Base-by-base conservation (phyloP, 202 grass and related monocot genomes). In the Elaeis oleifera region DNA sequence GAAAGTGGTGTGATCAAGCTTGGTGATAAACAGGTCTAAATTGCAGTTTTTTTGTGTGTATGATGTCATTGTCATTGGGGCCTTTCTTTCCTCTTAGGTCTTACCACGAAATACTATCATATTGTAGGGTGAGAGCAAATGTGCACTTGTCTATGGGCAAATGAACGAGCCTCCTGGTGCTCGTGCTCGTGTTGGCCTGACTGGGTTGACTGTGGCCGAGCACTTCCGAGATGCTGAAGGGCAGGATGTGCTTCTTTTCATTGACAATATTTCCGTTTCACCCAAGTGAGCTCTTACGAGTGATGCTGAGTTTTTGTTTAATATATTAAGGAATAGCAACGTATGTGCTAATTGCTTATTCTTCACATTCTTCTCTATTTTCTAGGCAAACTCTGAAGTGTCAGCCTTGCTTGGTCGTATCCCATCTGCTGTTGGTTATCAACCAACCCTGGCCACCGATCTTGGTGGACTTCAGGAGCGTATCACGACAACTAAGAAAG, bases 141-240 rank as follows among this genome's bases (percentile, higher is more conserved):
- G 66, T 6, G 53, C 66, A 23, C 66, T 69, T 69, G 66, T 69
- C 16, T 69, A 69, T 20, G 66, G 66, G 1, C 66, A 69, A 56
- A 69, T 69, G 66, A 69, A 69, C 7, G 66, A 69, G 19, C 66
- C 66, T 31, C 66, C 66, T 69, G 66, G 66, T 69, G 66, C 66
- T 48, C 66, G 53, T 57, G 66, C 53, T 3, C 66, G 53, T 57
- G 66, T 69, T n/a, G 66, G 66, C 22, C 56, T 69, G 66, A 69
- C 66, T 57, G 66, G 66, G 18, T 13, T 69, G 13, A 69, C 66
- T 23, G 66, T 69, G 55, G 66, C 66, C 4, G 66, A 69, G 53
- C 66, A 69, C 53, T 69, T 69, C 53, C 52, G 66, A 16, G 66
- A 69, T 56, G 66, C 66, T 48, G 66, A 69, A 69, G 66, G 66